Evolutionary conservation across 1,139 yeast species (phyloP).

Genomic region (Geotrichum fermentans): DNA sequence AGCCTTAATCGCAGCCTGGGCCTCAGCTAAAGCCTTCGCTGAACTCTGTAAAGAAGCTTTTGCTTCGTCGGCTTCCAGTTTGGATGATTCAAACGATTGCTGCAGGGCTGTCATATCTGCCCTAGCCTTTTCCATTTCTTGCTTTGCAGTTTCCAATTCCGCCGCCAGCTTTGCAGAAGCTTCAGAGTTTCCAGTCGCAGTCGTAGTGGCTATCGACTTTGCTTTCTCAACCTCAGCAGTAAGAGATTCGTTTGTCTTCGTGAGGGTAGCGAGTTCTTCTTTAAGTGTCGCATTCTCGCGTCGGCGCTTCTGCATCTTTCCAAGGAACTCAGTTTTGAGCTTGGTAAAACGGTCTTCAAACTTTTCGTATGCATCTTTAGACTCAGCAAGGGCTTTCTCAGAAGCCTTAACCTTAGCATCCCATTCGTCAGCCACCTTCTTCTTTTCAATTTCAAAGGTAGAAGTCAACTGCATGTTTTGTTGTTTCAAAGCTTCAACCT

Average conservation of each 20-base stretch:
- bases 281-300: constrained; percentile 25
- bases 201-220: constrained; percentile 28
- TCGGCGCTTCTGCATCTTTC: constrained; percentile 31
- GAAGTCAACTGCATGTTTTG: constrained; percentile 21
- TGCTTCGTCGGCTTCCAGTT: constrained; percentile 17
- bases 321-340: constrained; percentile 32
- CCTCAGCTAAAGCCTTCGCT: constrained; percentile 31
- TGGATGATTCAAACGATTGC: constrained; percentile 25
- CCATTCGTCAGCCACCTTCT: constrained; percentile 10
- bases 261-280: constrained; percentile 25
- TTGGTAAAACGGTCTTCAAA: constrained; percentile 27
- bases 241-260: constrained; percentile 20
- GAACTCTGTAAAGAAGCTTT: constrained; percentile 23
- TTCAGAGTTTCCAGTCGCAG: constrained; percentile 18
- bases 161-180: constrained; percentile 14
- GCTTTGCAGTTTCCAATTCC: constrained; percentile 18
- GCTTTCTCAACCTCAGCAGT: constrained; percentile 25
- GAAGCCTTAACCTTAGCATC: constrained; percentile 17
- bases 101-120: constrained; percentile 26
- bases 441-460: not conserved
- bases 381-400: constrained; percentile 8
- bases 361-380: constrained; percentile 17
- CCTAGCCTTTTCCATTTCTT: constrained; percentile 16
- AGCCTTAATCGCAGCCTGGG: constrained; percentile 27
- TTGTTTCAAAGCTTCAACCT: constrained; percentile 36